Percentiles rank a stretch among this genome's conserved stretches.
Evolutionary conservation across 2,329 filamentous ascomycete species (phyloP).

Genomic region (Aspergillus aculeatinus): DNA sequence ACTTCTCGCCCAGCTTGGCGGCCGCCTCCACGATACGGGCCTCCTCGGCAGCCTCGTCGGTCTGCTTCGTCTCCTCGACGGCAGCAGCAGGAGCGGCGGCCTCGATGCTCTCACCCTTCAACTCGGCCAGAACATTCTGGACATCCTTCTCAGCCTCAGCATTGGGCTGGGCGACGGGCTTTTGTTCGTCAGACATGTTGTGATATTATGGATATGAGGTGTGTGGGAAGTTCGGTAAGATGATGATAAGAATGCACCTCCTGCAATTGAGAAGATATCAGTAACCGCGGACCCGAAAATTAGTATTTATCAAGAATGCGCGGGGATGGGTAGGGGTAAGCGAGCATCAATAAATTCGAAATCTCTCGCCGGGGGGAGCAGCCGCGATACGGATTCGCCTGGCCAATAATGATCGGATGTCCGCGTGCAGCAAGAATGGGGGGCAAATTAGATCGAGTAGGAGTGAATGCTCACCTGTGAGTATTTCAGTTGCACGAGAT

Average conservation of each 20-base stretch:
- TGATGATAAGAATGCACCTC: neutral
- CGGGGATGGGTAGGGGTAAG: neutral
- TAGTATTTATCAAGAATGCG: neutral
- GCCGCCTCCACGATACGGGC: constrained; percentile 40
- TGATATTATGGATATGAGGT: constrained; percentile 3
- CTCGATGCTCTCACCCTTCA: constrained; percentile 37
- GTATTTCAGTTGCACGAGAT: neutral
- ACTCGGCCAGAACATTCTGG: constrained; percentile 46
- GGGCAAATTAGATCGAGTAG: neutral
- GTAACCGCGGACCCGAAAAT: neutral
- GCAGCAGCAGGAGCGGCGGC: constrained; percentile 19
- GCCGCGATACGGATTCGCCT: constrained; percentile 2
- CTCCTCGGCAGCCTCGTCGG: constrained; percentile 36
- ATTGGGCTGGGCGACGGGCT: constrained; percentile 36
- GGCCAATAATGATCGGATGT: constrained; percentile 5
- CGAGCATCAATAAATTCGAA: neutral
- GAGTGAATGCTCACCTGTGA: neutral
- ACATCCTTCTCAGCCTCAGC: constrained; percentile 48
- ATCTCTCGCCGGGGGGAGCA: neutral
- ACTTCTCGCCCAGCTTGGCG: constrained; percentile 39
- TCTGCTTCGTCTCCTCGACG: constrained; percentile 19
- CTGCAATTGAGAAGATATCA: neutral
- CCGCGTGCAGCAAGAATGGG: neutral
- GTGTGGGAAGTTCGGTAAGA: neutral
- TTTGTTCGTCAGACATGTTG: constrained; percentile 41